Evolutionary conservation across 306 rosid species (phyloP), one percentile per base, ranked within the genome.

Genomic region (Biancaea sappan): DNA sequence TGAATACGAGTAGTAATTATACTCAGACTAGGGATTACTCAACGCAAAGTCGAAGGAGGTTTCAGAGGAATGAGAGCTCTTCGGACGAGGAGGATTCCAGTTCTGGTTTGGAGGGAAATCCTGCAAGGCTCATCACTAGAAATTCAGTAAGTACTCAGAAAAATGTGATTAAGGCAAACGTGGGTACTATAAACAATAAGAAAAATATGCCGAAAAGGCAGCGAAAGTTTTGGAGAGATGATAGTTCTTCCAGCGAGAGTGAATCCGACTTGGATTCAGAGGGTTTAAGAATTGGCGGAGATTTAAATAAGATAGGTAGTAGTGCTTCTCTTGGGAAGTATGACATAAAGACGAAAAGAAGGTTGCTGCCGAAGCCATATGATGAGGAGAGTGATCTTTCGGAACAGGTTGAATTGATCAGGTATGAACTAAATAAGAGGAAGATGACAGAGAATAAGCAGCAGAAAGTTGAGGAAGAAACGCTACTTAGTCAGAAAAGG

Each of bases 321-420:
- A 87, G 87, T 82, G 93, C 94, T 81, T 81, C 97, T 16, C 68
- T 94, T 82, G 96, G 97, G 53, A 86, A 82, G 76, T 77, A 81
- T 84, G 97, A 94, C 81, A 76, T 86, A 50, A 94, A 92, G 86
- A 79, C 47, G 28, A 84, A 74, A 77, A 87, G 86, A 86, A 84
- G 96, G 75, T 79, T 90, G 40, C 81, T 81, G 16, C 87, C 80
- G 0, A 82, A 75, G 72, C 1, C 73, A 12, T 77, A 53, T 57
- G 85, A 81, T 0, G 90, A 88, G 32, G 88, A 75, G 46, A 51
- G 57, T 35, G 86, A 86, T 77, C 74, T 86, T 57, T 18, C 82
- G 5, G 89, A 86, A 61, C 83, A 90, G 74, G 88, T 94, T 71
- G 86, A 91, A 85, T 22, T 88, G 31, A 90, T 94, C 14, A 87